Percentiles rank a stretch among this genome's conserved stretches.
These are phyloP conservation scores for Pleoardoris graminearum DNA, from an alignment of 2,329 filamentous ascomycete genomes.

Conservation along the genomic window DNA sequence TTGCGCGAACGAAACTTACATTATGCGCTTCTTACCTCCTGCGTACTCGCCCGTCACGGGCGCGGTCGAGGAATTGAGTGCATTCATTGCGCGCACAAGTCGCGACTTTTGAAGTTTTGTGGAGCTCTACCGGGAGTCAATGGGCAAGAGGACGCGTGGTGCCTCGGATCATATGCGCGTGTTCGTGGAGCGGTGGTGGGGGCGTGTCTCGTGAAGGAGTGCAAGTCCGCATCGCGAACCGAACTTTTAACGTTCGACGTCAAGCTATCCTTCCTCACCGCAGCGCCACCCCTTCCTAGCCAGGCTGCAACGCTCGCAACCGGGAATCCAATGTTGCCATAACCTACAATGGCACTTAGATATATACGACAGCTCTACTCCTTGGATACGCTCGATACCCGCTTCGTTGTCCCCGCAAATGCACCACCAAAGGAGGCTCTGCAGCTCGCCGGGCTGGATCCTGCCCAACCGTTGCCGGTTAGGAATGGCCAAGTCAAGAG, in stretches of 20 bases:
- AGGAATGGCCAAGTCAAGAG: slow-evolving; percentile 28
- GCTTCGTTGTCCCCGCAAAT: slow-evolving; percentile 71
- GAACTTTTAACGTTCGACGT: slow-evolving; percentile 27
- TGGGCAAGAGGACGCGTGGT: slow-evolving; percentile 33
- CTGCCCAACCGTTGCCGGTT: slow-evolving; percentile 33
- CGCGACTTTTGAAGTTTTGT: slow-evolving; percentile 15
- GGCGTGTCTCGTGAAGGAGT: slow-evolving; percentile 28
- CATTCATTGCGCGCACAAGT: slow-evolving; percentile 38
- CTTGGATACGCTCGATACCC: slow-evolving; percentile 69
- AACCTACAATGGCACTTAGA: slow-evolving; percentile 44
- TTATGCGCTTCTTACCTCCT: slow-evolving; percentile 41
- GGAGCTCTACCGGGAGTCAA: not conserved
- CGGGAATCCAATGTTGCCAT: slow-evolving; percentile 22
- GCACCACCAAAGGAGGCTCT: slow-evolving; percentile 58
- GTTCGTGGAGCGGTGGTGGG: slow-evolving; percentile 17
- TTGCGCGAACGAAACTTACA: slow-evolving; percentile 9
- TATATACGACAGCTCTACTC: slow-evolving; percentile 62
- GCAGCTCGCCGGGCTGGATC: slow-evolving; percentile 39
- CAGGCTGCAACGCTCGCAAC: slow-evolving; percentile 13
- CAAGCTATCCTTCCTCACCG: slow-evolving; percentile 21
- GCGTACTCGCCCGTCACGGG: slow-evolving; percentile 52
- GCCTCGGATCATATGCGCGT: slow-evolving; percentile 6
- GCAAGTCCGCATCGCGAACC: slow-evolving; percentile 34
- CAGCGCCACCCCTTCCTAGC: slow-evolving; percentile 15
- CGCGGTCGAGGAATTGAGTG: slow-evolving; percentile 42